A percentile compares a stretch with the other conserved stretches of the same genome.
phyloP scores from a whole-genome alignment of 208 protist genomes.

The Angomonas ambiguus region DNA sequence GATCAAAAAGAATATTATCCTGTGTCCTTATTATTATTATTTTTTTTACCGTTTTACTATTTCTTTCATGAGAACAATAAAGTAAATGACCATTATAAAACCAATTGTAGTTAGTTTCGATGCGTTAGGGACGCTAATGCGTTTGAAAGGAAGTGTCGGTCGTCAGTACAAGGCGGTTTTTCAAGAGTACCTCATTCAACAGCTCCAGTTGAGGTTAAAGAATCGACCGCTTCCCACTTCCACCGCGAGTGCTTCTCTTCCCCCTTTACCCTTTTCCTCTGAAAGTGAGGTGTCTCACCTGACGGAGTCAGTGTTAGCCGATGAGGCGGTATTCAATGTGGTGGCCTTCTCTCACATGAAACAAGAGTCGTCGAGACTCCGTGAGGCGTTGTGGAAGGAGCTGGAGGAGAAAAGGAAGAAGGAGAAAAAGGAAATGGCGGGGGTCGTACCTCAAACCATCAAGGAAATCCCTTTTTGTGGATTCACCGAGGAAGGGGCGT shows the following conservation, averaged over 20 bases:
- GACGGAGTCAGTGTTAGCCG: not conserved
- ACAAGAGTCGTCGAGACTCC: not conserved
- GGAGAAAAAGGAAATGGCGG: not conserved
- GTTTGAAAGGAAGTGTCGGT: slow-evolving; percentile 39
- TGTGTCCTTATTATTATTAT: not conserved
- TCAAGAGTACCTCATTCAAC: slow-evolving; percentile 35
- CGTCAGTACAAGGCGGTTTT: slow-evolving; percentile 54
- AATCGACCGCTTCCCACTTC: not conserved
- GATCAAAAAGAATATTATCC: not conserved
- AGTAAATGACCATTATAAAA: not conserved
- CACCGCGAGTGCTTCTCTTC: not conserved
- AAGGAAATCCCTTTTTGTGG: slow-evolving; percentile 3
- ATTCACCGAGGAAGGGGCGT: not conserved
- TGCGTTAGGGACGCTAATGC: slow-evolving; percentile 51
- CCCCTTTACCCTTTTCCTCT: no score
- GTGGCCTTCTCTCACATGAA: not conserved
- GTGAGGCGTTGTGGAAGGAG: not conserved
- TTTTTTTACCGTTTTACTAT: slow-evolving; percentile 3
- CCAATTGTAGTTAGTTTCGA: slow-evolving; percentile 60
- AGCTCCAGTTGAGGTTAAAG: slow-evolving; percentile 15
- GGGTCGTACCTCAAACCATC: not conserved
- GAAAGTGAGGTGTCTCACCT: not conserved
- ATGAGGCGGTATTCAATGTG: not conserved
- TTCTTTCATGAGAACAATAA: not conserved
- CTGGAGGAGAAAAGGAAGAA: not conserved